phyloP scores from a whole-genome alignment of 2,329 filamentous ascomycete genomes.

The Penicillium sp. region DNA sequence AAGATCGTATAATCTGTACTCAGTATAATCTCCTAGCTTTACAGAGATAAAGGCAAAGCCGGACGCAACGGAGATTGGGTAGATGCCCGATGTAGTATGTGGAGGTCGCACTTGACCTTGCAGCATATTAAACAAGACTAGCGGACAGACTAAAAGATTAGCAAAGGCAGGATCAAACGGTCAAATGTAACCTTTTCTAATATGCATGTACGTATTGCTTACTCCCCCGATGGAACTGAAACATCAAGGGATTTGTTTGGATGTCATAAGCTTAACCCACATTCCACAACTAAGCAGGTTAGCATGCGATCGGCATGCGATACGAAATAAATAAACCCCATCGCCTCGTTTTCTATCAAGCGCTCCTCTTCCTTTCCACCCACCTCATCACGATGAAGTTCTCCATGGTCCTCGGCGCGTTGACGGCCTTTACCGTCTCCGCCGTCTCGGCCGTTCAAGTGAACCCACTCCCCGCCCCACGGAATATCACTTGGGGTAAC shows the following conservation, averaged over 20 bases:
- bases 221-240: conserved; percentile 2
- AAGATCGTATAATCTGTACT: neutral
- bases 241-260: conserved; percentile 11
- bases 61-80: neutral
- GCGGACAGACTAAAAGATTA: neutral
- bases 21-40: neutral
- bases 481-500: conserved; percentile 50
- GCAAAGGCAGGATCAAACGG: neutral
- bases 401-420: conserved; percentile 21
- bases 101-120: conserved; percentile 9
- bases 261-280: neutral
- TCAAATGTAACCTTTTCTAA: conserved; percentile 11
- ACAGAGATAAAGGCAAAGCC: neutral
- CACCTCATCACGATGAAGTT: conserved; percentile 26
- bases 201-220: no score
- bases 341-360: neutral
- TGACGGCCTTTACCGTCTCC: conserved; percentile 35
- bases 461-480: conserved; percentile 53
- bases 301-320: conserved; percentile 15
- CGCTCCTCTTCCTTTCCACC: conserved; percentile 1
- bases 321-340: conserved; percentile 15
- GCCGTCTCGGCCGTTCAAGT: conserved; percentile 45
- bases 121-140: neutral
- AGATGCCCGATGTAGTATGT: conserved; percentile 13
- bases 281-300: conserved; percentile 5